Evolutionary conservation across 148 eudicot species (phyloP).

Genomic region (Fagopyrum tataricum): DNA sequence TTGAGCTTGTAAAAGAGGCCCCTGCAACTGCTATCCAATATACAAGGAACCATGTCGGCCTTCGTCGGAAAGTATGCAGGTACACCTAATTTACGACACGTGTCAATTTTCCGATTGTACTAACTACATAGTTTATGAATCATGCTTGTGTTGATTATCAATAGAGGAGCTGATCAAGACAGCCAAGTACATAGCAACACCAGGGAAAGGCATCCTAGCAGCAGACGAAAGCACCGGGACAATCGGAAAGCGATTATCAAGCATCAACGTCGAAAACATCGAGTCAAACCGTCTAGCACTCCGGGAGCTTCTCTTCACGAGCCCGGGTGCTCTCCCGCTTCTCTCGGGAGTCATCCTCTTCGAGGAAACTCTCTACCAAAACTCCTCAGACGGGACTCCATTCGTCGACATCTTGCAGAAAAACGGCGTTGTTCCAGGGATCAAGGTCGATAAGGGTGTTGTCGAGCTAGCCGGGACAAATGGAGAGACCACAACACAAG

Average conservation of each 20-base stretch:
- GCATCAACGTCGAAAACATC: conserved; percentile 77
- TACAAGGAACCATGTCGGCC: conserved; percentile 66
- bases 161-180: conserved; percentile 82
- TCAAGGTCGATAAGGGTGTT: conserved; percentile 84
- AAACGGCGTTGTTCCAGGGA: conserved; percentile 73
- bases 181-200: conserved; percentile 92
- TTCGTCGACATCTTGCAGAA: conserved; percentile 62
- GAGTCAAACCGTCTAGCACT: conserved; percentile 83
- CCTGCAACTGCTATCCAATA: conserved; percentile 1
- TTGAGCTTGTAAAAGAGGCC: conserved; percentile 5
- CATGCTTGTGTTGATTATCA: not conserved
- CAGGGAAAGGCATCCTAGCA: conserved; percentile 88
- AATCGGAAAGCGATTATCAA: conserved; percentile 66
- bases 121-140: too few species aligned
- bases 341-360: conserved; percentile 91
- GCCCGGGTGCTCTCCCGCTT: conserved; percentile 51
- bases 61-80: conserved; percentile 91
- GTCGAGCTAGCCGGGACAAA: conserved; percentile 78
- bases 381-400: conserved; percentile 61
- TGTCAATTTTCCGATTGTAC: too few species aligned
- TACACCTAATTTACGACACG: too few species aligned
- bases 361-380: conserved; percentile 83
- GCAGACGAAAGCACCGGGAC: conserved; percentile 96
- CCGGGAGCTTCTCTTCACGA: conserved; percentile 75
- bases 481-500: conserved; percentile 91